These are phyloP conservation scores for Fraxinus nigra DNA, from an alignment of 305 asterid species.

Conservation along the genomic window DNA sequence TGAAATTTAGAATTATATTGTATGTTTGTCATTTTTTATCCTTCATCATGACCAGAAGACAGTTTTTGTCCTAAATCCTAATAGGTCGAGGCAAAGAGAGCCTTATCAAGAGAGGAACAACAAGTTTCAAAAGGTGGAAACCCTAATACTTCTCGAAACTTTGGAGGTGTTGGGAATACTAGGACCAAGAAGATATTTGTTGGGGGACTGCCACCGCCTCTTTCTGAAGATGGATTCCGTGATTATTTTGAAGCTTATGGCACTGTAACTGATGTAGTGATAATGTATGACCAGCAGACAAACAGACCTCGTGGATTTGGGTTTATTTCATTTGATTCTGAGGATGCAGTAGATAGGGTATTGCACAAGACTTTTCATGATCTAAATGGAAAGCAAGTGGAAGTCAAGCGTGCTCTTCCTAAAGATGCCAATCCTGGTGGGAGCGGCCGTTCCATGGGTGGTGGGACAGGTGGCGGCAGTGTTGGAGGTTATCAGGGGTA, in stretches of 20 bases:
- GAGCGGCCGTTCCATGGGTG: conserved; percentile 42
- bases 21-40: neutral
- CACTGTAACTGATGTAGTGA: neutral
- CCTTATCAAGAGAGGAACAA: conserved; percentile 56
- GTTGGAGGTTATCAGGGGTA: conserved; percentile 65
- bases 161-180: neutral
- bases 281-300: conserved; percentile 18
- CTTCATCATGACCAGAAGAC: conserved; percentile 2
- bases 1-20: neutral
- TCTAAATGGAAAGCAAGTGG: conserved; percentile 17
- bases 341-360: conserved; percentile 15
- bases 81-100: conserved; percentile 57
- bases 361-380: conserved; percentile 2
- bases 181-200: conserved; percentile 27
- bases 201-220: conserved; percentile 25
- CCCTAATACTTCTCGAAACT: conserved; percentile 36
- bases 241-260: conserved; percentile 22
- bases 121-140: conserved; percentile 44
- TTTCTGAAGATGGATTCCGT: conserved; percentile 9
- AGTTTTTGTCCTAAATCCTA: conserved; percentile 4
- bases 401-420: conserved; percentile 35
- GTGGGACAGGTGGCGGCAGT: conserved; percentile 35
- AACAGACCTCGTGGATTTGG: conserved; percentile 27
- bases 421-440: conserved; percentile 54
- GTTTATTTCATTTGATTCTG: conserved; percentile 26